Conservation (phyloP, 164 flowering plant species). For the Chimonanthus praecox region DNA sequence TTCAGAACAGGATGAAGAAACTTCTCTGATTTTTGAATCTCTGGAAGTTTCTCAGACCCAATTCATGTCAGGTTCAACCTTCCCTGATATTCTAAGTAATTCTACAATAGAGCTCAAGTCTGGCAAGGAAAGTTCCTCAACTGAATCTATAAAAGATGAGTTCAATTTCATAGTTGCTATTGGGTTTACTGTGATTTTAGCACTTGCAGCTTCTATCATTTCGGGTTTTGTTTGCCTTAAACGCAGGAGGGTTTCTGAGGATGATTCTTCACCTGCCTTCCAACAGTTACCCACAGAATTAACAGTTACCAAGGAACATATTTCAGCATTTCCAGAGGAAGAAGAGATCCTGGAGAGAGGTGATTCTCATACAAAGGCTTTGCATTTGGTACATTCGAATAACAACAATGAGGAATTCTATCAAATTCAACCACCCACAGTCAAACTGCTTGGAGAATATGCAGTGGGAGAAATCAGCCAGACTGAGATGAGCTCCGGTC, state of each 20-base stretch:
- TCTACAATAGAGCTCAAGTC: not conserved
- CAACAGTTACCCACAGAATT: not conserved
- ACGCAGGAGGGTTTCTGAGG: not conserved
- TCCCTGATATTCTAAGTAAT: not conserved
- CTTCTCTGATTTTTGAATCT: not conserved
- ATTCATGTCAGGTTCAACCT: not conserved
- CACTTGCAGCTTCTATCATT: not conserved
- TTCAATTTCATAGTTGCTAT: not conserved
- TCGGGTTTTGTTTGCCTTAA: not conserved
- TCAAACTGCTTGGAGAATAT: slow-evolving; percentile 3
- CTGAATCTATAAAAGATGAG: not conserved
- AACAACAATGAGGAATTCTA: not conserved
- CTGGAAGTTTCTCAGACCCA: slow-evolving; percentile 2
- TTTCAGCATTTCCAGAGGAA: not conserved
- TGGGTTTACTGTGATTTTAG: not conserved
- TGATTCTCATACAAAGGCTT: not conserved
- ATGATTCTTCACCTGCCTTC: not conserved
- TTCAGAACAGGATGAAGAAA: not conserved
- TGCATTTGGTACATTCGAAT: not conserved
- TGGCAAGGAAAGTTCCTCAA: not conserved
- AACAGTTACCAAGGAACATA: not conserved
- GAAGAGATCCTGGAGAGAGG: not conserved
- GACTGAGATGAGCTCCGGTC: not conserved
- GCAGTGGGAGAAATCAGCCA: not conserved
- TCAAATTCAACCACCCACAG: not conserved